phyloP scores from a whole-genome alignment of 345 rosid species.

The Hibiscus tridactylites region DNA sequence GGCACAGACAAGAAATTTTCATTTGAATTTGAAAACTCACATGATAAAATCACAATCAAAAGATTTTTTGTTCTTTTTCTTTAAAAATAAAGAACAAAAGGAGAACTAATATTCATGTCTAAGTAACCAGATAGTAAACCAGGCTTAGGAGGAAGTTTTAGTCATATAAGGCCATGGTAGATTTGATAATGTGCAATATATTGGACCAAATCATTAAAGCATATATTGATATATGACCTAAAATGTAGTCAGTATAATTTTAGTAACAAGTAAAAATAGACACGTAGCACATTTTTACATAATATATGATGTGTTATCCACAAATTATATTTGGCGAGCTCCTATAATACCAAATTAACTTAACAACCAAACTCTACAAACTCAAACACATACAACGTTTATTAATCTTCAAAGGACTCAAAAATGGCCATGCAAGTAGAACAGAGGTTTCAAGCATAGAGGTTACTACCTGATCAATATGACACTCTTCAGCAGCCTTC shows the following conservation, averaged over 20 bases:
- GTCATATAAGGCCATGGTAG: not conserved
- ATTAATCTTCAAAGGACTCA: not conserved
- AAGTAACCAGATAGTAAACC: not conserved
- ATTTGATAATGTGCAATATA: not conserved
- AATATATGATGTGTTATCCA: not conserved
- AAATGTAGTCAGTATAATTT: not conserved
- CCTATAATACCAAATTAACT: not conserved
- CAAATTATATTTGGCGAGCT: not conserved
- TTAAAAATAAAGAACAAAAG: not conserved
- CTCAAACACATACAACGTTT: not conserved
- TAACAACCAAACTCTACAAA: not conserved
- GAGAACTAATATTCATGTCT: not conserved
- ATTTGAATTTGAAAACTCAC: constrained; percentile 8
- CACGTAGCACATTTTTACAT: not conserved
- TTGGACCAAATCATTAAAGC: not conserved
- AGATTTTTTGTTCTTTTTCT: no score
- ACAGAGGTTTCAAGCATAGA: not conserved
- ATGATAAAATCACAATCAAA: not conserved
- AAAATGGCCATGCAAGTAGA: not conserved
- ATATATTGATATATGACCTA: not conserved
- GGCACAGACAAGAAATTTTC: constrained; percentile 11
- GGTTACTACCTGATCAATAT: constrained; percentile 50
- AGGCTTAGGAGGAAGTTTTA: not conserved
- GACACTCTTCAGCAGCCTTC: constrained; percentile 49
- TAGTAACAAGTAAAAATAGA: not conserved